These are phyloP conservation scores for Podosphaera xanthii DNA, from an alignment of 2,329 filamentous ascomycete genomes.

Conservation along the genomic window DNA sequence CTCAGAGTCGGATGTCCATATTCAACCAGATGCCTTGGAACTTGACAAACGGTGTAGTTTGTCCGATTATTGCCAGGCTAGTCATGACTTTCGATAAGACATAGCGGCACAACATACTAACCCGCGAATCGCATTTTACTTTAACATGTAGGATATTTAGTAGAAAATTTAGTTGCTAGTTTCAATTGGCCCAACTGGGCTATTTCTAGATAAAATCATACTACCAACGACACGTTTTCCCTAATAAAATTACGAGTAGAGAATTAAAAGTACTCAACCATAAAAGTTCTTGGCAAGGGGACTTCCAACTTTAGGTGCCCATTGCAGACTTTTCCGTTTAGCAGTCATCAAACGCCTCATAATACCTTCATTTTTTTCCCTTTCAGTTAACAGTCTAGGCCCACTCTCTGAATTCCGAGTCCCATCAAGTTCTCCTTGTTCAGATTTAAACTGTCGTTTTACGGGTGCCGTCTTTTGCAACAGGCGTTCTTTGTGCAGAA, in stretches of 20 bases:
- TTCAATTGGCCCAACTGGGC: too few relatives aligned
- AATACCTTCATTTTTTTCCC: conserved; percentile 26
- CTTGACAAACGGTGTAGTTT: too few relatives aligned
- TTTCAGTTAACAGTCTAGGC: conserved; percentile 20
- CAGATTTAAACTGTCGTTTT: conserved; percentile 9
- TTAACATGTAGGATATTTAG: too few relatives aligned
- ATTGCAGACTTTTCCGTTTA: conserved; percentile 54
- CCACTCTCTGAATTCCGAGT: conserved; percentile 8
- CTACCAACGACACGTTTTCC: too few relatives aligned
- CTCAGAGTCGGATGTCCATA: too few relatives aligned
- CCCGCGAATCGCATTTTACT: too few relatives aligned
- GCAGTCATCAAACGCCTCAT: conserved; percentile 37
- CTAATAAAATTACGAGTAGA: background rate
- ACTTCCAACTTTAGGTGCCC: conserved; percentile 52
- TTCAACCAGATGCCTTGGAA: too few relatives aligned
- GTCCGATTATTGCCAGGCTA: too few relatives aligned
- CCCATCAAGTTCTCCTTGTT: conserved; percentile 3
- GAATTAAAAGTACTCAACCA: background rate
- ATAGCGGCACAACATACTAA: too few relatives aligned
- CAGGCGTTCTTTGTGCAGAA: conserved; percentile 13
- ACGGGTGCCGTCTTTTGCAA: conserved; percentile 15
- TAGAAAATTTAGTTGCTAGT: too few relatives aligned
- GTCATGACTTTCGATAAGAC: too few relatives aligned
- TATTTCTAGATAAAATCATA: too few relatives aligned
- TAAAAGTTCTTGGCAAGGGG: conserved; percentile 33